Percentiles rank a stretch among this genome's conserved stretches.
Conservation (phyloP, 1,284 basidiomycete genomes). For the Neonothopanus nambi region DNA sequence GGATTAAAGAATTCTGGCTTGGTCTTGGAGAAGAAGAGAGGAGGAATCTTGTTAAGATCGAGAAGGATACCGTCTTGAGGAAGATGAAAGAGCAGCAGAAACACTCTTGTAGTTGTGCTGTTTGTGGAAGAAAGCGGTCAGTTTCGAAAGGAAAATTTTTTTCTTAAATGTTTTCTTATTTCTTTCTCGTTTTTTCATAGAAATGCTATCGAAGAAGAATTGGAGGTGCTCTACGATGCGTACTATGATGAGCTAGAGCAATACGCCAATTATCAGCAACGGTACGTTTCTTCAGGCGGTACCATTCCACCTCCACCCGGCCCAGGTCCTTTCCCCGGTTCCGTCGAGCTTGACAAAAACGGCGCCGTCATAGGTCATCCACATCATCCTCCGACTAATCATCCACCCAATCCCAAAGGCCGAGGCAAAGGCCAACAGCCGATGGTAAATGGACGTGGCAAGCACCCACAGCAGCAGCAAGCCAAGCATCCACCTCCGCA, state of each 20-base stretch:
- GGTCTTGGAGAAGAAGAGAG: constrained; percentile 87
- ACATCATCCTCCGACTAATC: constrained; percentile 39
- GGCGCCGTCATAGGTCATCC: constrained; percentile 77
- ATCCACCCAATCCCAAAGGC: constrained; percentile 18
- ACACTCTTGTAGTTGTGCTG: constrained; percentile 93
- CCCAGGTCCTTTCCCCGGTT: constrained; percentile 97
- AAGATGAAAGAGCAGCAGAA: constrained; percentile 99
- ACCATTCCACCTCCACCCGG: constrained; percentile 90
- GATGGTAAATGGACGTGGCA: constrained; percentile 41
- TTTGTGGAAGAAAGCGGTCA: constrained; percentile 94
- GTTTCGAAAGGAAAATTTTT: constrained; percentile 34
- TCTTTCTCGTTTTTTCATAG: constrained; percentile 38
- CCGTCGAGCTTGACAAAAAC: constrained; percentile 92
- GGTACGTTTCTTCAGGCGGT: constrained; percentile 84
- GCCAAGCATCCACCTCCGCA: constrained; percentile 26
- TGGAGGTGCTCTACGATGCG: constrained; percentile 98
- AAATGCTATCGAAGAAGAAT: constrained; percentile 97
- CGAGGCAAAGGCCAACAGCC: constrained; percentile 29
- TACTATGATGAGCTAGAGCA: constrained; percentile 99
- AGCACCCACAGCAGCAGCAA: constrained; percentile 25
- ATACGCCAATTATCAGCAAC: constrained; percentile 97
- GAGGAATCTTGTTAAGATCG: constrained; percentile 88
- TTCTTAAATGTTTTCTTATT: background rate
- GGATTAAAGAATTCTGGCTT: constrained; percentile 98
- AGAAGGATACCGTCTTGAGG: constrained; percentile 94